Conservation (phyloP, 345 rosid species). For the Citrus sp. region DNA sequence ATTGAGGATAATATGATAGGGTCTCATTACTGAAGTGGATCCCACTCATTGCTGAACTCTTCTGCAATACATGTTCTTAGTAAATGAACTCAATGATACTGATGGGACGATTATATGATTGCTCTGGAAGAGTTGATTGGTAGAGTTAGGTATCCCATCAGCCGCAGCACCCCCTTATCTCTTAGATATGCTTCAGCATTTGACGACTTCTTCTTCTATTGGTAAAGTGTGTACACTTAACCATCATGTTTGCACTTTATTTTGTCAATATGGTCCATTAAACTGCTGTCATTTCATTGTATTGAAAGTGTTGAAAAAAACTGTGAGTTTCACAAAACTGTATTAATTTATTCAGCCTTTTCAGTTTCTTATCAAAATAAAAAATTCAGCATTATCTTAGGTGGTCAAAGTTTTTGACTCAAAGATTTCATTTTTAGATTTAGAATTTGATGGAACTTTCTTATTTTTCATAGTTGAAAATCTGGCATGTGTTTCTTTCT, state of each 20-base stretch:
- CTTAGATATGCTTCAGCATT: background rate
- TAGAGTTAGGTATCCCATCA: no score
- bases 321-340: background rate
- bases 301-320: background rate
- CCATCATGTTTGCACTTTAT: background rate
- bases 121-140: no score
- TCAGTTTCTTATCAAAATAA: no score
- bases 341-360: background rate
- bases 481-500: background rate
- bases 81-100: no score
- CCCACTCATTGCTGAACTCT: background rate
- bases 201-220: background rate
- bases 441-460: constrained; percentile 6
- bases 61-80: no score
- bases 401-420: background rate
- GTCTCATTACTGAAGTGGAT: background rate
- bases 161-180: no score
- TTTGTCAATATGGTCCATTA: background rate
- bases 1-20: background rate
- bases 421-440: background rate
- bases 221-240: background rate
- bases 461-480: background rate
- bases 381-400: background rate
- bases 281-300: background rate
- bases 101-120: no score